phyloP scores from a whole-genome alignment of 2,329 filamentous ascomycete genomes.

The Pseudomassariella vexata region DNA sequence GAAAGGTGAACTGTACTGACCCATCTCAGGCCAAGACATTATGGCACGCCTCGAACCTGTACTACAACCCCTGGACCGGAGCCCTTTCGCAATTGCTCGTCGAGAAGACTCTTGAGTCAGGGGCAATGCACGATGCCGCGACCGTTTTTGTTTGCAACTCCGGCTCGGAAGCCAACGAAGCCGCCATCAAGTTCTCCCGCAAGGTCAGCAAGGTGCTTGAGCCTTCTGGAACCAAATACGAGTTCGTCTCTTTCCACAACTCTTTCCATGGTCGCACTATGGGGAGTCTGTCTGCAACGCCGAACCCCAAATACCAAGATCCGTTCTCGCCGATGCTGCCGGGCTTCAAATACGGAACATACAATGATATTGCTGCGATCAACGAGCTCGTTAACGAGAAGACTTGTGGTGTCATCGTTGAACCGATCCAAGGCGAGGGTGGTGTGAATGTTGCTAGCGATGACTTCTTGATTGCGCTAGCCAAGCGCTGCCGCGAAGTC shows the following conservation, averaged over 20 bases:
- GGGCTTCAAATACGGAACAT: slow-evolving; percentile 80
- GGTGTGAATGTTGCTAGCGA: slow-evolving; percentile 79
- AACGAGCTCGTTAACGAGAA: slow-evolving; percentile 70
- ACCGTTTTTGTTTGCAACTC: slow-evolving; percentile 94
- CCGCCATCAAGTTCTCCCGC: slow-evolving; percentile 91
- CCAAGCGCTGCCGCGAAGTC: slow-evolving; percentile 76
- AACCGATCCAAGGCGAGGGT: slow-evolving; percentile 96
- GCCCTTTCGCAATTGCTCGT: slow-evolving; percentile 81
- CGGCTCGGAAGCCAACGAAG: slow-evolving; percentile 94
- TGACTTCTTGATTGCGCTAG: slow-evolving; percentile 80
- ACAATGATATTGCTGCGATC: slow-evolving; percentile 74
- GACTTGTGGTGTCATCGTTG: slow-evolving; percentile 91
- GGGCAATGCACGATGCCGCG: slow-evolving; percentile 73
- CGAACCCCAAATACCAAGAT: slow-evolving; percentile 95
- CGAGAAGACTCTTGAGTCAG: slow-evolving; percentile 70
- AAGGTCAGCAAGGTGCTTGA: slow-evolving; percentile 79
- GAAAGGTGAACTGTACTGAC: no score
- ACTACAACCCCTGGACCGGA: slow-evolving; percentile 95
- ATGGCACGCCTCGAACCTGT: slow-evolving; percentile 90
- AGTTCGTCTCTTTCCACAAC: slow-evolving; percentile 84
- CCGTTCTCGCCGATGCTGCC: slow-evolving; percentile 95
- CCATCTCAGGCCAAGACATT: slow-evolving; percentile 58
- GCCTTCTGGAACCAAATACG: slow-evolving; percentile 66
- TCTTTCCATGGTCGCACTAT: slow-evolving; percentile 97
- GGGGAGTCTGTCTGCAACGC: slow-evolving; percentile 91